A percentile compares a stretch with the other conserved stretches of the same genome.
Evolutionary conservation across 2,329 filamentous ascomycete species (phyloP).

Genomic region (Ophiostoma novo-ulmi): DNA sequence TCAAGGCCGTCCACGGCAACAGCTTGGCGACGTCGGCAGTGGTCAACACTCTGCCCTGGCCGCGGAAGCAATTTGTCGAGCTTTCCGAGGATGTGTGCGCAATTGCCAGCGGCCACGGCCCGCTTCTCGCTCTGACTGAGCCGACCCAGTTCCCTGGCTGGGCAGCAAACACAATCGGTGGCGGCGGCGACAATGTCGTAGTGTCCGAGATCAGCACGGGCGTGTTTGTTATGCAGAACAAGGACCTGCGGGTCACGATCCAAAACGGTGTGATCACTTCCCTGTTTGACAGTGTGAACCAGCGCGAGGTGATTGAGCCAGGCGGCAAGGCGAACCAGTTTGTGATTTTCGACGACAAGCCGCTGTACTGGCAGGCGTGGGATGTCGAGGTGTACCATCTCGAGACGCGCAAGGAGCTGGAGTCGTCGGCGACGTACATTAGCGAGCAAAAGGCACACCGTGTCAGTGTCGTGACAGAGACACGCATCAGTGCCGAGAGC

Average conservation of each 20-base stretch:
- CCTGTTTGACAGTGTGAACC: constrained; percentile 66
- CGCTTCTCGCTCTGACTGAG: constrained; percentile 42
- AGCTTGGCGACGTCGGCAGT: constrained; percentile 32
- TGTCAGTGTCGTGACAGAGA: constrained; percentile 77
- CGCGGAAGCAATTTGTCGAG: constrained; percentile 66
- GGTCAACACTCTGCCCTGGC: constrained; percentile 85
- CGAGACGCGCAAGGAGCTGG: constrained; percentile 73
- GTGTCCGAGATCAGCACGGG: constrained; percentile 40
- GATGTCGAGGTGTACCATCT: constrained; percentile 97
- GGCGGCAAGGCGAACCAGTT: constrained; percentile 80
- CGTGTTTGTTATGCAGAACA: constrained; percentile 74
- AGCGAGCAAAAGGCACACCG: constrained; percentile 66
- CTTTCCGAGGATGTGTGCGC: constrained; percentile 51
- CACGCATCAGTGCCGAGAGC: constrained; percentile 80
- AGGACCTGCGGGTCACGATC: constrained; percentile 67
- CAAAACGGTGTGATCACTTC: constrained; percentile 75
- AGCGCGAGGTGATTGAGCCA: constrained; percentile 71
- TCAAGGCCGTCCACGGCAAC: constrained; percentile 48
- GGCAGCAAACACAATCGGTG: background rate
- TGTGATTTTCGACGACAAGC: constrained; percentile 95
- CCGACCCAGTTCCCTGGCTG: background rate
- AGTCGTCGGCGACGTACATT: constrained; percentile 63
- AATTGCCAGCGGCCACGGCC: constrained; percentile 54
- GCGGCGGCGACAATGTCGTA: background rate
- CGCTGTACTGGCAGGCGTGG: constrained; percentile 96